phyloP scores from a whole-genome alignment of 805 yeast species.

The Torulaspora indica region DNA sequence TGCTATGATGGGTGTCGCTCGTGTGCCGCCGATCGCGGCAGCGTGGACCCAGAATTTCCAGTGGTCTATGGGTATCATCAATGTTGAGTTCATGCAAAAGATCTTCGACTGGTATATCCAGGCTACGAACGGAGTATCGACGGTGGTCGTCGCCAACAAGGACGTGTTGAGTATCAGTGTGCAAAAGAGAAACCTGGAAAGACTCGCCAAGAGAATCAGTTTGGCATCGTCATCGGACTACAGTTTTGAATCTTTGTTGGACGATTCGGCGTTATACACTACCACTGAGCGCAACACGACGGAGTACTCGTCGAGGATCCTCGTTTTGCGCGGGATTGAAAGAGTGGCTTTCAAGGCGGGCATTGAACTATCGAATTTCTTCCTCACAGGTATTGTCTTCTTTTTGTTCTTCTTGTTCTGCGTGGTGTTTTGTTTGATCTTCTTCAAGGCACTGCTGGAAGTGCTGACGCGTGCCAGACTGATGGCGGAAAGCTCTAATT shows the following conservation, averaged over 20 bases:
- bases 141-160: constrained; percentile 63
- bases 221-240: constrained; percentile 35
- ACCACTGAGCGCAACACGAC: constrained; percentile 61
- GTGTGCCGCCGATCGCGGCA: constrained; percentile 93
- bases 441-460: constrained; percentile 68
- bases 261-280: constrained; percentile 54
- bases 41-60: constrained; percentile 97
- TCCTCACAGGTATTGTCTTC: constrained; percentile 81
- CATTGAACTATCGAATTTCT: constrained; percentile 81
- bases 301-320: constrained; percentile 57
- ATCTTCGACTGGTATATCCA: constrained; percentile 93
- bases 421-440: constrained; percentile 49
- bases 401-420: constrained; percentile 72
- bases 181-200: constrained; percentile 47
- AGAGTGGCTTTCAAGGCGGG: constrained; percentile 81
- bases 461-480: constrained; percentile 52
- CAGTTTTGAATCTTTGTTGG: constrained; percentile 47
- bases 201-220: constrained; percentile 38
- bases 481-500: constrained; percentile 55
- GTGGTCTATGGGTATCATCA: constrained; percentile 93
- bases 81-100: constrained; percentile 67
- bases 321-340: constrained; percentile 85
- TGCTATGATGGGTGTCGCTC: constrained; percentile 90
- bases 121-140: constrained; percentile 85
- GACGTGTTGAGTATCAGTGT: constrained; percentile 75